Conservation (phyloP, 1,284 basidiomycete genomes). For the Heterobasidion irregulare region DNA sequence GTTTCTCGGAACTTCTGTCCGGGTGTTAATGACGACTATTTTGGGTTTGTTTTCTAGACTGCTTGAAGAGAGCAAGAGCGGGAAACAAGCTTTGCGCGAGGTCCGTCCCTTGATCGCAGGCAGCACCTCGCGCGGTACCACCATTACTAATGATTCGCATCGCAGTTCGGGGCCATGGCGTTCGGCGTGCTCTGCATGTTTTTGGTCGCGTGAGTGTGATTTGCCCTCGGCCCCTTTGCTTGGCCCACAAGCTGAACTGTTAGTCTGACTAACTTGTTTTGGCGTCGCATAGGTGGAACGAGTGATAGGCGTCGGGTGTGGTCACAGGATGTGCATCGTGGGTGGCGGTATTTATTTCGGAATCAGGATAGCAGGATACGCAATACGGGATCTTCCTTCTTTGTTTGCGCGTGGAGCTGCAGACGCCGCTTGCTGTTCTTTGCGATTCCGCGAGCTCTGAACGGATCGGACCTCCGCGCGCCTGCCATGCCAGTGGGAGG, state of each 20-base stretch:
- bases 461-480: too few species aligned
- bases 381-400: background rate
- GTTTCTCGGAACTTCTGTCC: background rate
- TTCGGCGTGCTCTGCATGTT: conserved; percentile 87
- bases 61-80: conserved; percentile 79
- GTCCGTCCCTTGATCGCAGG: conserved; percentile 26
- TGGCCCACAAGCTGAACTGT: background rate
- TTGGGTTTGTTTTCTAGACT: conserved; percentile 38
- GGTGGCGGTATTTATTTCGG: background rate
- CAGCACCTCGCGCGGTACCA: conserved; percentile 4
- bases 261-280: conserved; percentile 13
- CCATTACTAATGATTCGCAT: conserved; percentile 3
- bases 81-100: conserved; percentile 79
- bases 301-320: conserved; percentile 35
- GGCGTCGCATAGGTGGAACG: conserved; percentile 65
- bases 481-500: too few species aligned
- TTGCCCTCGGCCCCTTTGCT: background rate
- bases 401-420: background rate
- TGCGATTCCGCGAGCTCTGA: too few species aligned
- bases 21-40: background rate
- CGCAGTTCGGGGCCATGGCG: conserved; percentile 81
- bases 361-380: background rate
- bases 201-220: conserved; percentile 67
- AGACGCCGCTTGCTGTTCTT: background rate
- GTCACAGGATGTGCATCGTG: background rate